phyloP scores from a whole-genome alignment of 1,139 yeast species.

The Nakaseomyces sp. region DNA sequence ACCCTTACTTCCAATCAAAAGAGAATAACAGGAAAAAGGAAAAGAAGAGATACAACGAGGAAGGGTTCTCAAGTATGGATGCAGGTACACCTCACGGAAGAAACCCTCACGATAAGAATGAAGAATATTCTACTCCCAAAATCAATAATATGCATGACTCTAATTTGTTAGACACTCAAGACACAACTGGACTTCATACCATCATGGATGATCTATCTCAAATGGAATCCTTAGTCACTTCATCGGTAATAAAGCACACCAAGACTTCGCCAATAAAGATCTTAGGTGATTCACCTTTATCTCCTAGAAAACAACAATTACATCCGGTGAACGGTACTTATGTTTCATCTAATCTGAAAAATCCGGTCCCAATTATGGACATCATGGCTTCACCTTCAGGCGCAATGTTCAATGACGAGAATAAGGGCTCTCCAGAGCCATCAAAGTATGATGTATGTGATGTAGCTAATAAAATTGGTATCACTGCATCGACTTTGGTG shows the following conservation, averaged over 20 bases:
- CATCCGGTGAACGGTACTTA: slow-evolving; percentile 5
- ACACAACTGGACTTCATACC: slow-evolving; percentile 14
- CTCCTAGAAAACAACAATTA: slow-evolving; percentile 10
- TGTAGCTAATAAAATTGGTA: background rate
- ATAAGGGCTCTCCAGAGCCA: background rate
- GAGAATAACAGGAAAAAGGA: background rate
- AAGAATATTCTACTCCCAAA: slow-evolving; percentile 3
- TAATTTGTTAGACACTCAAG: slow-evolving; percentile 7
- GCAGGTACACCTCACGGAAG: background rate
- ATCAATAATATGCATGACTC: slow-evolving; percentile 1
- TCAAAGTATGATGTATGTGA: background rate
- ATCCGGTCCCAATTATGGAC: slow-evolving; percentile 9
- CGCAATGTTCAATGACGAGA: background rate
- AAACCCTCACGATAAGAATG: background rate
- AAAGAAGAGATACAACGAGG: background rate
- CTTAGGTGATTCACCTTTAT: slow-evolving; percentile 20
- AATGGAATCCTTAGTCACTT: slow-evolving; percentile 22
- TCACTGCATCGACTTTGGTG: background rate
- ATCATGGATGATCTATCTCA: slow-evolving; percentile 21
- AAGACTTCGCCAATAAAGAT: slow-evolving; percentile 13
- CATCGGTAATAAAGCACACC: slow-evolving; percentile 19
- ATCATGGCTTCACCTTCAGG: slow-evolving; percentile 14
- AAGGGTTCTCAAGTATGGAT: background rate
- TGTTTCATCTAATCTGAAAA: slow-evolving; percentile 6
- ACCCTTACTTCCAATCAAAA: background rate